Conservation (phyloP, 768 basidiomycete species). For the Amanita subjunquillea region DNA sequence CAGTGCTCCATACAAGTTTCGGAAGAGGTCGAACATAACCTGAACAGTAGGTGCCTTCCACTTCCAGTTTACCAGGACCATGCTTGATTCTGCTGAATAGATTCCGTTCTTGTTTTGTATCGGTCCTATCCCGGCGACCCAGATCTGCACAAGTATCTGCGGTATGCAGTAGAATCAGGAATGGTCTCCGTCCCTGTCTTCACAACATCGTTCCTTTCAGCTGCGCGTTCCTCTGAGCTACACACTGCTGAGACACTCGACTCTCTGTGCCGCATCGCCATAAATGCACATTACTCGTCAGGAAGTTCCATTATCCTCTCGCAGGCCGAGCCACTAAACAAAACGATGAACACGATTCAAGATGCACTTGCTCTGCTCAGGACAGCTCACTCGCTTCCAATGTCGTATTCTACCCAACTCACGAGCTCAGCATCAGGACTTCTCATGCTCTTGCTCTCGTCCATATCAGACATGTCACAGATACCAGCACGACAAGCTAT, state of each 20-base stretch:
- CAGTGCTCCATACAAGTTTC: constrained; percentile 26
- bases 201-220: constrained; percentile 56
- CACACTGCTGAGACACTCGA: constrained; percentile 60
- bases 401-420: constrained; percentile 49
- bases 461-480: constrained; percentile 50
- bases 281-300: constrained; percentile 55
- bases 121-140: constrained; percentile 63
- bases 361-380: constrained; percentile 52
- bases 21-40: constrained; percentile 38
- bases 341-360: constrained; percentile 42
- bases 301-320: constrained; percentile 44
- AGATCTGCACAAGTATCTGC: constrained; percentile 56
- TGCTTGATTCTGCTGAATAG: constrained; percentile 22
- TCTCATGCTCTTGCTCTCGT: constrained; percentile 49
- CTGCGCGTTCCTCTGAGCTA: constrained; percentile 52
- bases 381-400: constrained; percentile 42
- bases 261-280: constrained; percentile 53
- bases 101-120: constrained; percentile 60
- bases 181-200: constrained; percentile 50
- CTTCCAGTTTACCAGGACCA: background rate
- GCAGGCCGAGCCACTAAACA: constrained; percentile 38
- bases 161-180: constrained; percentile 42
- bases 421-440: constrained; percentile 54
- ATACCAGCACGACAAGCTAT: constrained; percentile 53
- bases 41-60: constrained; percentile 43